Base-by-base conservation (phyloP, 108 stramenopile genomes). In the Pseudonitzschia pungens region DNA sequence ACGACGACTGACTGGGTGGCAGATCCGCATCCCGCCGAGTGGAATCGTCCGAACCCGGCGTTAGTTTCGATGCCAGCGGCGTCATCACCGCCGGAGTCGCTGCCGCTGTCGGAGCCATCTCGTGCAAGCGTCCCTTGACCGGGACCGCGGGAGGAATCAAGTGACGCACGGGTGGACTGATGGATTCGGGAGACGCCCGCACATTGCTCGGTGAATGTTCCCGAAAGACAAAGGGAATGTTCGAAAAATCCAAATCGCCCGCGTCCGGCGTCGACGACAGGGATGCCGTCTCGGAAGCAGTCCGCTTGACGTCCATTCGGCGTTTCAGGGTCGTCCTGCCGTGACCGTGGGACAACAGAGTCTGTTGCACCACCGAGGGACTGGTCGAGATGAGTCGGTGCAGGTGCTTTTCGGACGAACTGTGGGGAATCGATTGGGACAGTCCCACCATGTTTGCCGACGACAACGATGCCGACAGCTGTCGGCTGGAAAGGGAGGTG, bases 311-410 rank as follows among this genome's bases (percentile, higher is more conserved):
- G 48, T 73, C 62, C 31, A 27, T 63, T 36, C 72, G 60, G 36
- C 72, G 72, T 60, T 64, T 59, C 12, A 48, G 48, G 9, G 62
- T 64, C 10, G 31, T 73, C 48, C 62, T 45, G 14, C 72, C 72
- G 51, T 73, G 72, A 7, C 72, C 72, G 43, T 73, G 72, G 33
- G 72, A 73, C n/a, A 73, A 51, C 14, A 43, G 9, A 6, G 60
- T 45, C 16, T 29, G 33, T 27, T 40, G n/a, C n/a, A n/a, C 20
- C 51, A 64, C 18, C 16, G 59, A 41, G 28, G 72, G 48, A 64
- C 62, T 64, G 11, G 31, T 62, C 24, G 62, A 29, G 27, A 64
- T 22, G 24, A 73, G 21, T 43, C 45, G 72, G 4, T 45, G 60
- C 20, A 73, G 4, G 29, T 73, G 24, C 18, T 73, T 58, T 58